Evolutionary conservation across 441 rosid genomes (phyloP).

Genomic region (Jatropha podagrica): DNA sequence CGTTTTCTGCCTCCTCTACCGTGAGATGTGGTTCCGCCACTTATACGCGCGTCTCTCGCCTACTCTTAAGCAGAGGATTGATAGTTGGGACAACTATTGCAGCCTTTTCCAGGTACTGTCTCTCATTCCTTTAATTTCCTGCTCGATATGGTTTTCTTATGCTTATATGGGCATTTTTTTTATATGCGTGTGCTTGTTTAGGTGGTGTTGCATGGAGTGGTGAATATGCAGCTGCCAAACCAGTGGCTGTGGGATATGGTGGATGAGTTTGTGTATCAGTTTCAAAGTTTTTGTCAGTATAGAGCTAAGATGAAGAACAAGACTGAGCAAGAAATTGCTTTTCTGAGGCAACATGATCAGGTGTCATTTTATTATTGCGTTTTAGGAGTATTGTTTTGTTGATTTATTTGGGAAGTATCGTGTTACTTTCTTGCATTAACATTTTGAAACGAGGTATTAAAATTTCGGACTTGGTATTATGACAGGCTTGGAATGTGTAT

Average conservation of each 20-base stretch:
- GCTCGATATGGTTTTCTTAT: background rate
- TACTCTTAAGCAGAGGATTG: constrained; percentile 86
- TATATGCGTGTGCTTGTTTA: constrained; percentile 18
- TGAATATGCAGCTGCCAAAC: constrained; percentile 94
- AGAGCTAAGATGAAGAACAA: constrained; percentile 95
- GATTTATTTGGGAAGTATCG: background rate
- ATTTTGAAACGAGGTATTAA: background rate
- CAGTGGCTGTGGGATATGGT: constrained; percentile 99
- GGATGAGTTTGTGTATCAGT: constrained; percentile 98
- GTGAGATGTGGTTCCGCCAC: constrained; percentile 99
- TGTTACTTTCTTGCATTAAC: background rate
- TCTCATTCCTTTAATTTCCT: background rate
- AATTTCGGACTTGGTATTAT: background rate
- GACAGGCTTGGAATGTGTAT: constrained; percentile 94
- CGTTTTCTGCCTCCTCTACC: constrained; percentile 86
- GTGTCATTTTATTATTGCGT: constrained; percentile 32
- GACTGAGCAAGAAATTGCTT: constrained; percentile 80
- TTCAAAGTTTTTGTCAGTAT: constrained; percentile 93
- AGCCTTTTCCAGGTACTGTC: constrained; percentile 72
- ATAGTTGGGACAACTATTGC: constrained; percentile 95
- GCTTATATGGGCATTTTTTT: background rate
- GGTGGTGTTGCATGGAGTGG: constrained; percentile 97
- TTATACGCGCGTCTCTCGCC: constrained; percentile 86
- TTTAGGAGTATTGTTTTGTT: background rate
- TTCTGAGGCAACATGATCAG: constrained; percentile 74